phyloP scores from a whole-genome alignment of 2,329 filamentous ascomycete species.

The Tolypocladium inflatum region DNA sequence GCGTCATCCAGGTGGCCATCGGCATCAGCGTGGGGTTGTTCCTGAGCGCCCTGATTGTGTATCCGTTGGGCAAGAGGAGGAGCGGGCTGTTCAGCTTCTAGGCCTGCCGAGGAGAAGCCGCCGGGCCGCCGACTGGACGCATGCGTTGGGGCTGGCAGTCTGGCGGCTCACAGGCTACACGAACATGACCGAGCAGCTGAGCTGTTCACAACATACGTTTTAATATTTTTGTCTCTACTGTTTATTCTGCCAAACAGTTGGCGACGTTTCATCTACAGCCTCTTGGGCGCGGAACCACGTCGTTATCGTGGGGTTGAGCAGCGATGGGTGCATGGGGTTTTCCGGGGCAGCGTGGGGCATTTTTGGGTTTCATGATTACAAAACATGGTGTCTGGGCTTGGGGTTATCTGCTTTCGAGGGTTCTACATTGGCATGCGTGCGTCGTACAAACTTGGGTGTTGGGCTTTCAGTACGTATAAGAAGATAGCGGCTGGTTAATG shows the following conservation, averaged over 20 bases:
- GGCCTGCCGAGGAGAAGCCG: not conserved
- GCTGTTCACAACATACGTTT: not conserved
- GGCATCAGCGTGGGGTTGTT: constrained; percentile 53
- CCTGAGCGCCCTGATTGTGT: constrained; percentile 44
- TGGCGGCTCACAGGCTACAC: not conserved
- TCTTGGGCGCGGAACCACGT: not conserved
- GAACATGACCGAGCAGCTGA: not conserved
- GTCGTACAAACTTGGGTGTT: not conserved
- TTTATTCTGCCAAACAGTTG: not conserved
- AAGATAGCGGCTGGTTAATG: not conserved
- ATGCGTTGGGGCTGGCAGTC: not conserved
- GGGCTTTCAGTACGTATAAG: not conserved
- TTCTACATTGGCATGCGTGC: not conserved
- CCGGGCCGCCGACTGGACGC: not conserved
- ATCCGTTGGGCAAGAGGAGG: constrained; percentile 47
- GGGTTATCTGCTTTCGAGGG: not conserved
- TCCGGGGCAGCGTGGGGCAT: not conserved
- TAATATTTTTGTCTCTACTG: not conserved
- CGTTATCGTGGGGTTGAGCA: not conserved
- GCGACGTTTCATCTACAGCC: not conserved
- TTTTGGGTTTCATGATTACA: not conserved
- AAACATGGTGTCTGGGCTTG: not conserved
- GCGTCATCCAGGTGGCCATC: constrained; percentile 52
- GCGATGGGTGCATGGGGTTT: not conserved
- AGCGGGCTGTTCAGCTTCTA: constrained; percentile 48